Evolutionary conservation across 2,329 filamentous ascomycete genomes (phyloP), one percentile per base, ranked within the genome.

Genomic region (Arthrobotrys iridis): DNA sequence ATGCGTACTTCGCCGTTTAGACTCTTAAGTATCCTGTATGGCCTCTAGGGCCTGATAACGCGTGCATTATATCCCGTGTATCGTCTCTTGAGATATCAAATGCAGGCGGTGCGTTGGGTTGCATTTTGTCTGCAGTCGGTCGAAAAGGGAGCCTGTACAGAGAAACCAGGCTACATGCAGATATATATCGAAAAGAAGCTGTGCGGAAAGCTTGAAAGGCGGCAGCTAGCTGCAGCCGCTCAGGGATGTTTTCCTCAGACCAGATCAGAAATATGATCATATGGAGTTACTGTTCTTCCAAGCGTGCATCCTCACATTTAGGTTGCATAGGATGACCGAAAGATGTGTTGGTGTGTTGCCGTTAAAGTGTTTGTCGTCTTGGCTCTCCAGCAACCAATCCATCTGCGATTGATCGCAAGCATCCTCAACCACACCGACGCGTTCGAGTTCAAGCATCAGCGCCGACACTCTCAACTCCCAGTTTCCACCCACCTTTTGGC

Each of bases 391-490:
- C 22, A 52, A 22, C 13, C n/a, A 43, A 57, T 26, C 62, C 22
- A 41, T 7, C 15, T 57, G 35, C 62, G 15, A 40, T 55, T 26
- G 6, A 40, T 58, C 40, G 40, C 64, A 48, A 55, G 41, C 20
- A 13, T 46, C 50, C 18, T 18, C 41, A 24, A 46, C 66, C 26
- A 30, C 57, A 59, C 30, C 33, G 66, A 71, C 57, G 57, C 57
- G 57, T 62, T 63, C 57, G 48, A 71, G 58, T 63, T 63, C 43
- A 11, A 58, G 50, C 43, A 52, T 55, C 65, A 63, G 24, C 24
- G 15, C 55, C 59, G 11, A 33, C 59, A 18, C 10, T 13, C 26
- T 13, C 22, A 55, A 7, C 20, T 10, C 3, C n/a, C 41, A 15
- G n/a, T n/a, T 48, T 33, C 28, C 26, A 20, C 15, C 66, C 18